A percentile compares a stretch with the other conserved stretches of the same genome.
phyloP scores from a whole-genome alignment of 176 grass and related monocot genomes.

The Rhynchospora pubera region DNA sequence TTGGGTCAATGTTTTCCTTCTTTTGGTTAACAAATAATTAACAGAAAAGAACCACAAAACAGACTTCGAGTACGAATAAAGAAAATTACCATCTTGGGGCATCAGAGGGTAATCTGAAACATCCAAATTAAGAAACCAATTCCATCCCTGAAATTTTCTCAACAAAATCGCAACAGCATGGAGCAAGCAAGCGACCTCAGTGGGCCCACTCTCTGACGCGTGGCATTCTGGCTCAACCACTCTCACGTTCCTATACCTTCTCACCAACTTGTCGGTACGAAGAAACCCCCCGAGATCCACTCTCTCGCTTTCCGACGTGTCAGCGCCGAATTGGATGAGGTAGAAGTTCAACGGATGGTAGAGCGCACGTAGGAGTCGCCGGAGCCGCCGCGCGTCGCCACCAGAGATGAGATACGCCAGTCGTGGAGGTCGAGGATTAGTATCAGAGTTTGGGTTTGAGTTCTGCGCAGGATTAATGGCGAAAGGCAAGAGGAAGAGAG shows the following conservation, averaged over 20 bases:
- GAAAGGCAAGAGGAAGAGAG: constrained; percentile 51
- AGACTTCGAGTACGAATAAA: not conserved
- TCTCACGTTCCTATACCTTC: constrained; percentile 54
- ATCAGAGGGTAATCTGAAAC: constrained; percentile 69
- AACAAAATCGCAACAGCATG: constrained; percentile 58
- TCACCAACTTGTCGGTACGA: constrained; percentile 27
- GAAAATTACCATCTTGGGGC: constrained; percentile 65
- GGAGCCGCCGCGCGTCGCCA: constrained; percentile 45
- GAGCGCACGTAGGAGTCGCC: constrained; percentile 60
- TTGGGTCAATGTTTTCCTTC: not conserved
- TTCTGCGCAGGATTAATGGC: constrained; percentile 26
- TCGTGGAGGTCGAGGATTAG: constrained; percentile 38
- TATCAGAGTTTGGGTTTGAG: constrained; percentile 38
- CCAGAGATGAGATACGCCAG: constrained; percentile 70
- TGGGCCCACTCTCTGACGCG: constrained; percentile 49
- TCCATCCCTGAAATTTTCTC: constrained; percentile 56
- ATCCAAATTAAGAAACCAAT: constrained; percentile 79
- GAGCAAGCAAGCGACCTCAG: constrained; percentile 53
- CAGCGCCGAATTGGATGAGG: constrained; percentile 56
- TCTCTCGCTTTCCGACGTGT: constrained; percentile 47
- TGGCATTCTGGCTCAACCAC: constrained; percentile 42
- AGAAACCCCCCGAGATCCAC: constrained; percentile 34
- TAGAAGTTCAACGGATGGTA: constrained; percentile 89
- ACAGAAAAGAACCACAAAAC: not conserved
- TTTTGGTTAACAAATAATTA: not conserved